Percentiles rank a stretch among this genome's conserved stretches.
Conservation (phyloP, 2,329 filamentous ascomycete genomes). For the Diaporthe ampelina region DNA sequence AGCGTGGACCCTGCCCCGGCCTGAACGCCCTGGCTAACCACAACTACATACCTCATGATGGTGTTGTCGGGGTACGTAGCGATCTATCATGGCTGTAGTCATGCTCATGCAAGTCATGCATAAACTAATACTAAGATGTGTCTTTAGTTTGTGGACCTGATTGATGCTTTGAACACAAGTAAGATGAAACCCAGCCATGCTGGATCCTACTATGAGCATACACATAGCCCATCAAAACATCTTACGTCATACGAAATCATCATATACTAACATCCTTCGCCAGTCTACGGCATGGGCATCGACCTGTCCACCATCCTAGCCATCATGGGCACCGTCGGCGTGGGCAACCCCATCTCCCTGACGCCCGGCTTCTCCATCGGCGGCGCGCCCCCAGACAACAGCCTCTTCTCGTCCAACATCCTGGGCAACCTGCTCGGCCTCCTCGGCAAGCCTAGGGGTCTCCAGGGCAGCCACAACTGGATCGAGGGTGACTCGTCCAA, state of each 20-base stretch:
- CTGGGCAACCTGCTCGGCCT: conserved; percentile 59
- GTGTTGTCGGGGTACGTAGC: conserved; percentile 43
- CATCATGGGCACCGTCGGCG: conserved; percentile 62
- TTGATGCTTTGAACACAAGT: conserved; percentile 44
- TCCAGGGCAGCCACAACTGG: conserved; percentile 67
- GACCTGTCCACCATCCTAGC: conserved; percentile 58
- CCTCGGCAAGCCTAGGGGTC: conserved; percentile 60
- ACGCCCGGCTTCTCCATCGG: conserved; percentile 61
- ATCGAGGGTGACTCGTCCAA: conserved; percentile 68
- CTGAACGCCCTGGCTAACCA: conserved; percentile 50
- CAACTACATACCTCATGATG: conserved; percentile 47
- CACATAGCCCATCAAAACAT: too few species aligned
- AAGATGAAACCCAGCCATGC: neutral
- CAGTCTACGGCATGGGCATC: conserved; percentile 61
- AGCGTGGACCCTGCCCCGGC: conserved; percentile 48
- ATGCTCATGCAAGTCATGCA: conserved; percentile 32
- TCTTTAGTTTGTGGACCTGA: conserved; percentile 47
- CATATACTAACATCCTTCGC: neutral
- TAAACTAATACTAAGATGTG: too few species aligned
- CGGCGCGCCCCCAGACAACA: conserved; percentile 42
- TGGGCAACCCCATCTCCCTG: conserved; percentile 64
- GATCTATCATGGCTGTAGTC: accelerated
- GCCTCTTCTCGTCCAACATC: conserved; percentile 53
- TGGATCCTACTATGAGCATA: neutral
- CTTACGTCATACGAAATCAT: too few species aligned